Base-by-base conservation (phyloP, 1,139 yeast species). In the Nakaseomyces glabratus region DNA sequence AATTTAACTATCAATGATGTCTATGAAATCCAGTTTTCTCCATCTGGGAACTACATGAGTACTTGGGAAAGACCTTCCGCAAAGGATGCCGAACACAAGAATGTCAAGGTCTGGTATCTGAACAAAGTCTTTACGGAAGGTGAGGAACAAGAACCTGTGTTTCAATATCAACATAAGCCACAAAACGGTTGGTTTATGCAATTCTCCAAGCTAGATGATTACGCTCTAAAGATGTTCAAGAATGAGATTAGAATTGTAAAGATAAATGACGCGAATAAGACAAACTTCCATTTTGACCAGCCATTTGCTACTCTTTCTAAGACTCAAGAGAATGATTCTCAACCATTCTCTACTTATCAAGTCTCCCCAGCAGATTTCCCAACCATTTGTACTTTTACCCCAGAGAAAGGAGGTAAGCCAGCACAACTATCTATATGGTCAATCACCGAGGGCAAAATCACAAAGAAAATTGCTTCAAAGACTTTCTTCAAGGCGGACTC, bases 401-500 rank as follows among this genome's bases (percentile, higher is more conserved):
- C 96, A 6, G 96, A 86, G 52, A 71, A 75, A 47, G 66, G 71
- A 37, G 86, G 88, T 40, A 79, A 80, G 55, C 98, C 97, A 3
- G 96, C 96, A 9, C 73, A 70, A 46, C 90, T 90, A 35, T 73
- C 81, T 44, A 82, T 93, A 44, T 93, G 81, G 55, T 58, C 69
- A 73, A 82, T 59, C 67, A 79, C 49, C 11, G 51, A 61, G 32
- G 78, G 85, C 25, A 73, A 74, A 52, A 80, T 86, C 54, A 66
- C 70, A 39, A 84, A 79, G 48, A 90, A 95, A 19, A 78, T 85
- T 33, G 80, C 94, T 35, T 76, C 79, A 43, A 90, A 90, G 60
- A 76, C 84, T 40, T 85, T 93, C 52, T 90, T 90, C 72, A 88
- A 88, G 65, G 97, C 97, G 31, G 98, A 93, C 57, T 75, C 81